Base-by-base conservation (phyloP, 2,329 filamentous ascomycete species). In the Aspergillus piperis region DNA sequence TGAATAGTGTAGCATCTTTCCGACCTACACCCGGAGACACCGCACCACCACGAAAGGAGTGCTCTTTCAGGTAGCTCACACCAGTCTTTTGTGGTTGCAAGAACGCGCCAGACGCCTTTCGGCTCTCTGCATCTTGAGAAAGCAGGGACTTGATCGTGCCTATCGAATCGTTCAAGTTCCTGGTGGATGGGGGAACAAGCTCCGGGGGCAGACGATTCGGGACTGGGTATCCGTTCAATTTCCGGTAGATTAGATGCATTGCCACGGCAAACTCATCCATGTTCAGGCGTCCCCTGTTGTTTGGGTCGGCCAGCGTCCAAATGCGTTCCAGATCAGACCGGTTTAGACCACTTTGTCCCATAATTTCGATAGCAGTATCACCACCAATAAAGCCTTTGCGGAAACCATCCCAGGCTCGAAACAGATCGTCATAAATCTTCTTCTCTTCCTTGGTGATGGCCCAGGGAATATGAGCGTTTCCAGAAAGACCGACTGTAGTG, bases 361-460 rank as follows among this genome's bases (percentile, higher is more conserved):
- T 94, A 62, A 99, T 96, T 77, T 99, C 95, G 72, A 98, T 95
- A 13, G 95, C 94, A 68, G 95, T 92, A 68, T 91, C 90, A 55
- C 95, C 95, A 50, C 88, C 90, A 72, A 99, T 96, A 70, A 89
- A 96, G 0, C 95, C 95, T 76, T 96, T 97, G 64, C 88, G 86
- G 64, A 99, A 86, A 2, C 95, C 95, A 78, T 99, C 95, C 95
- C 95, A 99, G 5, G 93, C 93, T 65, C 88, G 90, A 82, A 99
- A 99, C 36, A 98, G 86, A 62, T 92, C 86, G 76, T 99, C 95
- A 68, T 99, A 99, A 64, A 96, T 90, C 62, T 90, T 94, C 83
- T 99, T 99, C 77, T 99, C 95, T 64, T 97, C 93, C 76, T 99
- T 99, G 4, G 95, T 99, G 62, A 99, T 95, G 15, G 95, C 93